Conservation (phyloP, 2,329 filamentous ascomycete species). For the Periglandula ipomoeae region DNA sequence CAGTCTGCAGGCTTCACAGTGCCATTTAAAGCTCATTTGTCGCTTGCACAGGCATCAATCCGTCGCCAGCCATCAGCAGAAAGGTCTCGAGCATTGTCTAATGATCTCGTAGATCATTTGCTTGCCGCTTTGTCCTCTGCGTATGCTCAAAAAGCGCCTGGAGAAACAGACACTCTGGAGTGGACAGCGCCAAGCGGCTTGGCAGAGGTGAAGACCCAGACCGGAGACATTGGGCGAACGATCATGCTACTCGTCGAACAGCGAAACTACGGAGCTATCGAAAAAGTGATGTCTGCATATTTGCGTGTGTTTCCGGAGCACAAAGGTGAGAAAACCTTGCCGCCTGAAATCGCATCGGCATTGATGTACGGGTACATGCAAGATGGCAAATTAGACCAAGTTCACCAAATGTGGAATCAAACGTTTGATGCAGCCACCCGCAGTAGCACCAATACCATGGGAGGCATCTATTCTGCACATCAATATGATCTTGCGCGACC, state of each 20-base stretch:
- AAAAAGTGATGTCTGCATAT: conserved; percentile 48
- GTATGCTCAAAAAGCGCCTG: neutral
- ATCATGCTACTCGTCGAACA: conserved; percentile 25
- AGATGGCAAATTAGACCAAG: conserved; percentile 47
- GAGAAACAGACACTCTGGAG: neutral
- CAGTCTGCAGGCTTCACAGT: conserved; percentile 29
- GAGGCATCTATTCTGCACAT: conserved; percentile 32
- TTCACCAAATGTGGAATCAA: conserved; percentile 58
- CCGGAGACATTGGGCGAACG: conserved; percentile 22
- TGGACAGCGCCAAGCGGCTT: conserved; percentile 13
- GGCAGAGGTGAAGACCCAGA: conserved; percentile 17
- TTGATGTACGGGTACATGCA: conserved; percentile 59
- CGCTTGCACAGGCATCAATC: conserved; percentile 31
- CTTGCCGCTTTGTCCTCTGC: conserved; percentile 11
- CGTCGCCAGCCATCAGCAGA: conserved; percentile 15
- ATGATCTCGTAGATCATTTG: conserved; percentile 21
- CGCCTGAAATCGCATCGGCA: conserved; percentile 48
- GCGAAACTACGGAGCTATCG: conserved; percentile 42
- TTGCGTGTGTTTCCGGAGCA: conserved; percentile 28
- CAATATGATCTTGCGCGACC: conserved; percentile 45
- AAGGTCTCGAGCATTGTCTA: conserved; percentile 16
- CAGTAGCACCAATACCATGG: conserved; percentile 15
- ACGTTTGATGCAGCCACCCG: conserved; percentile 44
- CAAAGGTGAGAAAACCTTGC: conserved; percentile 27
- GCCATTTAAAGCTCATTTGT: conserved; percentile 33